Base-by-base conservation (phyloP, 129 eudicot genomes). In the Artemisia annua region DNA sequence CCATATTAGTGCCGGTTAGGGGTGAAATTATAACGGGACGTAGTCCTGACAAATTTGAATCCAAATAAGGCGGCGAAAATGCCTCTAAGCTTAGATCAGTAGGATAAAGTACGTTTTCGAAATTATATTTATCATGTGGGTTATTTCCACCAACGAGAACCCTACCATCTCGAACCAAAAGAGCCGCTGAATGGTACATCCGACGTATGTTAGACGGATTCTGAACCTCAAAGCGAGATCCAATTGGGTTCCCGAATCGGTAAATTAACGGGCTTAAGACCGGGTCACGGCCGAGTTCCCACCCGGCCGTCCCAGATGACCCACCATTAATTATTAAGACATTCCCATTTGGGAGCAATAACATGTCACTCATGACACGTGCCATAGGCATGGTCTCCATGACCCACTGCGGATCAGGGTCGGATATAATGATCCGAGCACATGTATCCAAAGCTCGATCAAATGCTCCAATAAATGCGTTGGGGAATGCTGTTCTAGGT, bases 341-440 rank as follows among this genome's bases (percentile, higher is more conserved):
- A 3, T 86, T 51, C 0, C 85, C 87, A 30, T 82, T 82, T 2
- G 96, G 96, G 4, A 89, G 63, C 44, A 84, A 22, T 16, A 89
- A 60, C 91, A 89, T 89, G 52, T 89, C 96, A 30, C 96, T 79
- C 96, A 89, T 89, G 82, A 82, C 84, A 57, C 96, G 88, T 11
- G 81, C 83, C 49, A 79, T 2, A 2, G 96, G 96, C 96, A 89
- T 89, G 3, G 82, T 84, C 72, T 89, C 96, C 83, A 89, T 73
- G 55, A 55, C 56, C 96, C 96, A 89, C 14, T 74, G 48, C 1
- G 96, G 84, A 1, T 62, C 35, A 43, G 87, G 86, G 71, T 86
- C 96, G 73, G 85, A 83, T 67, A 89, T 74, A 22, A 17, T 83
- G 0, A 89, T 79, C 67, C 89, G 52, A 2, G 80, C 96, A 18